Conservation (phyloP, 805 yeast species). For the Lipomyces sp. region DNA sequence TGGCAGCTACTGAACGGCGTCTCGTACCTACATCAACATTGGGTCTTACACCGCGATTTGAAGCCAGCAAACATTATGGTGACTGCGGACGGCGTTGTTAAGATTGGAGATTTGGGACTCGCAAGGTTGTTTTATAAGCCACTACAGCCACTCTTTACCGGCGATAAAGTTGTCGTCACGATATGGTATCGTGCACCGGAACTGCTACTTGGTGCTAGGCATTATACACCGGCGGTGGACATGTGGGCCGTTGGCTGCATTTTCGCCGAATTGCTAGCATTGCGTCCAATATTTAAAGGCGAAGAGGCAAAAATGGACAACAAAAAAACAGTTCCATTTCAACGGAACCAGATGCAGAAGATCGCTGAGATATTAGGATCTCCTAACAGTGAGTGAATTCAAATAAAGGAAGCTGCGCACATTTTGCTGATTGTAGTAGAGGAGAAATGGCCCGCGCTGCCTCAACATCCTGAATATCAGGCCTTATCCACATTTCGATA, state of each 20-base stretch:
- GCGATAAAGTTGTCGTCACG: conserved; percentile 52
- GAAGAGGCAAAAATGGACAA: conserved; percentile 97
- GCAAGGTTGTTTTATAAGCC: conserved; percentile 51
- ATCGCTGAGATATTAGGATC: conserved; percentile 93
- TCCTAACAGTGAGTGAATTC: conserved; percentile 55
- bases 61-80: conserved; percentile 99
- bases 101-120: conserved; percentile 87
- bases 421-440: conserved; percentile 27
- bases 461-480: conserved; percentile 81
- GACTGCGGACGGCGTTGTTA: conserved; percentile 83
- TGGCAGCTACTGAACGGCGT: conserved; percentile 95
- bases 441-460: conserved; percentile 78
- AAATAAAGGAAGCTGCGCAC: not conserved
- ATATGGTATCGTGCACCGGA: conserved; percentile 61
- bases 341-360: conserved; percentile 86
- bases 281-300: conserved; percentile 94
- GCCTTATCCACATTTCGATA: conserved; percentile 60
- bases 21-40: conserved; percentile 87
- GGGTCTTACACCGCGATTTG: conserved; percentile 94
- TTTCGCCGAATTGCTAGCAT: conserved; percentile 84
- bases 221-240: conserved; percentile 56
- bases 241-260: conserved; percentile 65
- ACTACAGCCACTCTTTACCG: conserved; percentile 71
- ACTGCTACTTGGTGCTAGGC: conserved; percentile 52
- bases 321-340: conserved; percentile 92